Evolutionary conservation across 768 basidiomycete species (phyloP), one percentile per base, ranked within the genome.

Genomic region (Zangia roseola): DNA sequence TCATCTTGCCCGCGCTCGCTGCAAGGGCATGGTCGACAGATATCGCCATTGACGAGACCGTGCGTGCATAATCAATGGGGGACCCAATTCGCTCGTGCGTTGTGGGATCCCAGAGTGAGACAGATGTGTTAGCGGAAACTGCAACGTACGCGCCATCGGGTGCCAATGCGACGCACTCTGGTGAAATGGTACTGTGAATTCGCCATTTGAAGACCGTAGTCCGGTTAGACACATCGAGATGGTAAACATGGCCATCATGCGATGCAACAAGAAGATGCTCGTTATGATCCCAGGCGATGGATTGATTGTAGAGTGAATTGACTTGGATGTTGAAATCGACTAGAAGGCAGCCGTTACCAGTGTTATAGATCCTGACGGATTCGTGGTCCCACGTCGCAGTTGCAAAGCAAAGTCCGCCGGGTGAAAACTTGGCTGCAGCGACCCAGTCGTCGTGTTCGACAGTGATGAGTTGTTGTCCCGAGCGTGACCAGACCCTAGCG

Each of bases 61-160:
- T n/a, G n/a, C n/a, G n/a, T n/a, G 40, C 17, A 17, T 42, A 28
- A 20, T 28, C 12, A 9, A 42, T 30, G 12, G 20, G 19, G 13
- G 40, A 28, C 8, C 40, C 40, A 31, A 42, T 19, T 13, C 16
- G 40, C 7, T 46, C 31, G n/a, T 30, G 28, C 5, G 53, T 52
- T 2, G 42, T 47, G 17, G 53, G 6, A 19, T 54, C 53, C 53
- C 45, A 52, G 16, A 54, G 21, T 1, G 50, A 43, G 19, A 54
- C 13, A 10, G 14, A 6, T 14, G 6, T 16, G n/a, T 36, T 41
- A 7, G 36, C 16, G 8, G 6, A 47, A 10, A 45, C 12, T 2
- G 20, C 41, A 10, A 52, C 26, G 3, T 43, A 46, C 14, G 5
- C 20, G 5, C 40, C 40, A 20, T 30, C 31, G 1, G 10, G 19